These are phyloP conservation scores for Glomus cerebriforme DNA, from an alignment of 192 early-diverging fungal species.

Conservation along the genomic window DNA sequence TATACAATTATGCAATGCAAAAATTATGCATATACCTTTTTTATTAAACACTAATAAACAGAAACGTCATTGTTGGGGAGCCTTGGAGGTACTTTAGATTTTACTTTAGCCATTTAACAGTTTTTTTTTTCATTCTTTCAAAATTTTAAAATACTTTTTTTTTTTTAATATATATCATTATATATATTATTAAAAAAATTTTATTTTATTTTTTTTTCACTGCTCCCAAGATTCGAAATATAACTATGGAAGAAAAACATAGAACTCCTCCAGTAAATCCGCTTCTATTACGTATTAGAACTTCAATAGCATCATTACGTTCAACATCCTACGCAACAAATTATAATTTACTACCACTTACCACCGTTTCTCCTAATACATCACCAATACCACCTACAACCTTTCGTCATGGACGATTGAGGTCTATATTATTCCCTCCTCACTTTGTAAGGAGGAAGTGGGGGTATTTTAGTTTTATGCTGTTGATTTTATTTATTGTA, in stretches of 20 bases:
- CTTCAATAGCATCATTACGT: conserved; percentile 2
- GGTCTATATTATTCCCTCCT: not conserved
- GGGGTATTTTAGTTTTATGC: conserved; percentile 2
- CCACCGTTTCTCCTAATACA: not conserved
- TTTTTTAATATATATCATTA: too few relatives aligned
- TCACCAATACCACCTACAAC: not conserved
- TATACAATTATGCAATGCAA: too few relatives aligned
- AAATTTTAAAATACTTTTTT: too few relatives aligned
- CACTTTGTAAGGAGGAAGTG: conserved; percentile 1
- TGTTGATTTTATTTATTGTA: conserved; percentile 1
- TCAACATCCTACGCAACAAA: not conserved
- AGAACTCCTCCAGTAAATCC: not conserved
- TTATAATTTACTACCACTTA: conserved; percentile 7
- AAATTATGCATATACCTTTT: too few relatives aligned
- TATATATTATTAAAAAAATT: too few relatives aligned
- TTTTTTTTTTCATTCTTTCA: too few relatives aligned
- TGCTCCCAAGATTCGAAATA: too few relatives aligned
- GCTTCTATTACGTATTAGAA: not conserved
- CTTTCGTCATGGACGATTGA: not conserved
- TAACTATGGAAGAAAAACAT: not conserved
- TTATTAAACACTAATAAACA: too few relatives aligned
- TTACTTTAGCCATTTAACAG: too few relatives aligned
- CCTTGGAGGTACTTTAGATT: too few relatives aligned
- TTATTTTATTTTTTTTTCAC: too few relatives aligned
- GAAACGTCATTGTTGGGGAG: too few relatives aligned